Evolutionary conservation across 148 eudicot species (phyloP).

Genomic region (Polygonum maritimum): DNA sequence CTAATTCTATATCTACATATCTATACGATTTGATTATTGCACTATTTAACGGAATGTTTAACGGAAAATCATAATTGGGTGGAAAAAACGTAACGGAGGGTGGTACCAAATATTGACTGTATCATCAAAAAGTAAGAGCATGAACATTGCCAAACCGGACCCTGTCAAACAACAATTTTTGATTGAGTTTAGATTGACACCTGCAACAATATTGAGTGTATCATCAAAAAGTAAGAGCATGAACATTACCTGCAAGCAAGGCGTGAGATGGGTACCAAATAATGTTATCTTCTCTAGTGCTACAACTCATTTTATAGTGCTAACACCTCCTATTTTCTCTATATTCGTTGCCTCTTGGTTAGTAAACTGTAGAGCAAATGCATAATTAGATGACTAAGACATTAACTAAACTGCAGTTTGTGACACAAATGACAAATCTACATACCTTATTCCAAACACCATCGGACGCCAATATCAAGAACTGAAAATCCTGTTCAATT

Average conservation of each 20-base stretch:
- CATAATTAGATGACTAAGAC: neutral
- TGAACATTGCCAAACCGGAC: constrained; percentile 79
- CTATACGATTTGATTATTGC: no score
- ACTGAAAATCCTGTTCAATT: constrained; percentile 28
- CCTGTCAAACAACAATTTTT: constrained; percentile 29
- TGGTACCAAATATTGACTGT: no score
- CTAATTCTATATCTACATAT: no score
- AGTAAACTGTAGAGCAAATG: constrained; percentile 30
- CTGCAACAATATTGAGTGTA: neutral
- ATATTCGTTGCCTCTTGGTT: constrained; percentile 59
- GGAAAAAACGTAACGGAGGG: no score
- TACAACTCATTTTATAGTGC: no score
- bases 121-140: no score
- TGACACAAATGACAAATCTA: neutral
- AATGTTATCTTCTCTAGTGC: constrained; percentile 60
- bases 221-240: neutral
- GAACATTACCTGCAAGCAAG: constrained; percentile 67
- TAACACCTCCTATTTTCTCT: no score
- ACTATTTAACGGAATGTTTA: no score
- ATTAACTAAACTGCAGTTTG: neutral
- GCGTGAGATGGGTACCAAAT: constrained; percentile 81
- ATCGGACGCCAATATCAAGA: constrained; percentile 48
- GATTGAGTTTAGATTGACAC: neutral
- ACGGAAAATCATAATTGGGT: no score
- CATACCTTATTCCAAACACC: constrained; percentile 56